phyloP scores from a whole-genome alignment of 2,329 filamentous ascomycete genomes.

The Stagonosporopsis vannaccii region DNA sequence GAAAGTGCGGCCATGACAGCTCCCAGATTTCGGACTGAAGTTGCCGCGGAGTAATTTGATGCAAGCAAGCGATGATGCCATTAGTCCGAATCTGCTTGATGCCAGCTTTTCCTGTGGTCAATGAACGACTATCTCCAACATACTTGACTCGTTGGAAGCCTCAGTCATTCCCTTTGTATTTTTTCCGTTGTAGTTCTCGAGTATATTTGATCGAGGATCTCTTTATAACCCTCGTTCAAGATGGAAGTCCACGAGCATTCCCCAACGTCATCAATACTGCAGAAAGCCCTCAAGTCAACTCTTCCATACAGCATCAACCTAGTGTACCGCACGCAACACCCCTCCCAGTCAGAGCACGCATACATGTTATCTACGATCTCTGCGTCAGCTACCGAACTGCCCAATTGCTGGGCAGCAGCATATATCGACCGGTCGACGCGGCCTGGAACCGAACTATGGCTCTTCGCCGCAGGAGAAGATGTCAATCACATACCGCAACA shows the following conservation, averaged over 20 bases:
- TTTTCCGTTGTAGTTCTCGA: too few relatives aligned
- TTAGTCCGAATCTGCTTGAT: slow-evolving; percentile 10
- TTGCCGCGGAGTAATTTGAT: background rate
- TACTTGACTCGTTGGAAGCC: background rate
- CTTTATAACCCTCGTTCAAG: background rate
- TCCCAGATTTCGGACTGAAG: slow-evolving; percentile 3
- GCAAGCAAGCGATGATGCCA: background rate
- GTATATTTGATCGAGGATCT: too few relatives aligned
- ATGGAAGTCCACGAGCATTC: slow-evolving; percentile 30
- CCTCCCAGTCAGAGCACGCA: slow-evolving; percentile 51
- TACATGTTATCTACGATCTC: slow-evolving; percentile 51
- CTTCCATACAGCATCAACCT: slow-evolving; percentile 68
- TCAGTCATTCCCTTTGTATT: too few relatives aligned
- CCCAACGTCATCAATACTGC: slow-evolving; percentile 57
- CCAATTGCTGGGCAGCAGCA: slow-evolving; percentile 61
- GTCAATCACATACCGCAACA: slow-evolving; percentile 21
- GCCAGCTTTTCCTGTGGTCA: background rate
- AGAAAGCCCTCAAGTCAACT: slow-evolving; percentile 58
- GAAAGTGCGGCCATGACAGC: background rate
- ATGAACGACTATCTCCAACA: background rate
- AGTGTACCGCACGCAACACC: slow-evolving; percentile 69
- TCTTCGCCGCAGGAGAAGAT: slow-evolving; percentile 57
- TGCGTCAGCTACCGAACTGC: slow-evolving; percentile 19
- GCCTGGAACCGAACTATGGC: slow-evolving; percentile 70
- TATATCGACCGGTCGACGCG: slow-evolving; percentile 68